Percentiles rank a stretch among this genome's conserved stretches.
Evolutionary conservation across 1,284 basidiomycete genomes (phyloP).

Genomic region (Inonotus hispidus): DNA sequence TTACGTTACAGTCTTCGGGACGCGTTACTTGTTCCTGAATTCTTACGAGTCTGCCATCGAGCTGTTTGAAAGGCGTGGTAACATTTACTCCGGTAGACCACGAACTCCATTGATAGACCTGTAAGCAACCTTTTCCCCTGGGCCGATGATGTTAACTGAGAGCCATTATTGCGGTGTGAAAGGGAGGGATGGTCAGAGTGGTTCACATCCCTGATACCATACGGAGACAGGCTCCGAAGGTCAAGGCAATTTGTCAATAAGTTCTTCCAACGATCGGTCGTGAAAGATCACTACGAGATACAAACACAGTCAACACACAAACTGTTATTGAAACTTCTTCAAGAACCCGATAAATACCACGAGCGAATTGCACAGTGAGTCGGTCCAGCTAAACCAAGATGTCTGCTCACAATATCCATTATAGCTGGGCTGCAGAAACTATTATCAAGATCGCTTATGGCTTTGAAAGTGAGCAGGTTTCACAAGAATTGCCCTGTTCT

Average conservation of each 20-base stretch:
- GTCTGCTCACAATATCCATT: neutral
- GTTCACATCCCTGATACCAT: conserved; percentile 7
- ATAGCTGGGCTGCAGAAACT: neutral
- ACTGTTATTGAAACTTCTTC: neutral
- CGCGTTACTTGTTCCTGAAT: conserved; percentile 49
- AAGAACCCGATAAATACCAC: neutral
- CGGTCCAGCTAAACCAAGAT: neutral
- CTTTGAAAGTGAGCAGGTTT: neutral
- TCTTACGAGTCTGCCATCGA: conserved; percentile 47
- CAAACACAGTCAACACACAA: conserved; percentile 1
- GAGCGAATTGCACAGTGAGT: neutral
- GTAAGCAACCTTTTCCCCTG: neutral
- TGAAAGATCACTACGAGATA: neutral
- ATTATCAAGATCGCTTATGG: conserved; percentile 12
- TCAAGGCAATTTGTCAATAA: neutral
- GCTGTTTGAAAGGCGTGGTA: conserved; percentile 61
- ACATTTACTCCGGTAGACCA: conserved; percentile 69
- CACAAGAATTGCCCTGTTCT: neutral
- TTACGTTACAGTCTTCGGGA: conserved; percentile 28
- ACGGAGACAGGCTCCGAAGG: neutral
- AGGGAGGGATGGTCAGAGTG: conserved; percentile 12
- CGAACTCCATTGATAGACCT: conserved; percentile 41
- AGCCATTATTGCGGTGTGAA: too few relatives aligned
- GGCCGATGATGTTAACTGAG: neutral
- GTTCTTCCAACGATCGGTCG: neutral